A percentile compares a stretch with the other conserved stretches of the same genome.
Evolutionary conservation across 345 rosid species (phyloP).

Genomic region (Angophora floribunda): DNA sequence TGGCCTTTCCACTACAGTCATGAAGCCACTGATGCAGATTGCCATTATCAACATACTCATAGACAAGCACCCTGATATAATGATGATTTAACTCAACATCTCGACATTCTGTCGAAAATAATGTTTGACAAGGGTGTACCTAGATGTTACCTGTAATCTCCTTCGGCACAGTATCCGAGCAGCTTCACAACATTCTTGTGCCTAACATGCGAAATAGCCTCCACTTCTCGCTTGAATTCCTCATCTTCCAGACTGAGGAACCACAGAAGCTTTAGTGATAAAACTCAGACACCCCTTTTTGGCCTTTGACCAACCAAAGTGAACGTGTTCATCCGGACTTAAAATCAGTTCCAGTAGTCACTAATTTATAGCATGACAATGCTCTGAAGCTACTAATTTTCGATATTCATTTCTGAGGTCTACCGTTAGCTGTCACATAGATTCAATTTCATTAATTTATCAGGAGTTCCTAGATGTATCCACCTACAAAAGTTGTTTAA

Average conservation of each 20-base stretch:
- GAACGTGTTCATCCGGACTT: neutral
- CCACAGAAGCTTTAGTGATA: neutral
- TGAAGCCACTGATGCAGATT: conserved; percentile 76
- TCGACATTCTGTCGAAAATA: neutral
- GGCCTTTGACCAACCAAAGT: neutral
- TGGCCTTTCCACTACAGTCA: conserved; percentile 23
- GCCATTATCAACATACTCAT: conserved; percentile 62
- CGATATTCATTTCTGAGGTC: neutral
- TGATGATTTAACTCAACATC: neutral
- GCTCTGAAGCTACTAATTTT: neutral
- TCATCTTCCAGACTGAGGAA: conserved; percentile 5
- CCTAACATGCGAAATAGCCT: conserved; percentile 34
- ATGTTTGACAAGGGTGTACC: neutral
- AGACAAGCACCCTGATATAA: conserved; percentile 50
- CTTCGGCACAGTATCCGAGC: conserved; percentile 57
- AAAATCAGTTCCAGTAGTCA: neutral
- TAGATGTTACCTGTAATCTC: conserved; percentile 36
- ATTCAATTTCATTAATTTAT: neutral
- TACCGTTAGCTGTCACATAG: neutral
- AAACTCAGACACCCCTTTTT: neutral
- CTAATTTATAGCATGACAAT: neutral
- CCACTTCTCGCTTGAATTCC: conserved; percentile 37
- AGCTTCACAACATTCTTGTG: conserved; percentile 65
- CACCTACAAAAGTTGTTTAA: neutral
- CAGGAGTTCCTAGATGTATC: neutral